These are phyloP conservation scores for Globisporangium camurandrum DNA, from an alignment of 352 stramenopile genomes.

Conservation along the genomic window DNA sequence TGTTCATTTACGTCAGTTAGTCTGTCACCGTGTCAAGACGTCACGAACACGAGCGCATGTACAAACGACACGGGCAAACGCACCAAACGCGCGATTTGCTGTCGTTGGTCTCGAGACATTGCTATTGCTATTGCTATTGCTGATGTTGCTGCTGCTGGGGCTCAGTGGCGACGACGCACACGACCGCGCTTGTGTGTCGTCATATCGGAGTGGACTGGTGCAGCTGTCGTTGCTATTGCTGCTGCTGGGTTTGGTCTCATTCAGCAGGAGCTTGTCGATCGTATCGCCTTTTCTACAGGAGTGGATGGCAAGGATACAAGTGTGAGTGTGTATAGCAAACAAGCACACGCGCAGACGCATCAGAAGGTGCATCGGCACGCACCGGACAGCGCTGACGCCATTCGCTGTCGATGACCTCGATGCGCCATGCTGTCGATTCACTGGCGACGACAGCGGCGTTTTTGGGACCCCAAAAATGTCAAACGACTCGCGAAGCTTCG, in stretches of 20 bases:
- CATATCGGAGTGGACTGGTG: background rate
- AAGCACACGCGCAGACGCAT: background rate
- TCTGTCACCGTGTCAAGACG: too few species aligned
- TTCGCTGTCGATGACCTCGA: constrained; percentile 11
- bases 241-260: too few species aligned
- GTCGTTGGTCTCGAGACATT: too few species aligned
- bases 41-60: too few species aligned
- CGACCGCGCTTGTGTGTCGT: background rate
- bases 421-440: too few species aligned
- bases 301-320: too few species aligned
- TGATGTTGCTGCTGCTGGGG: too few species aligned
- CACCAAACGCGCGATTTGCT: constrained; percentile 1
- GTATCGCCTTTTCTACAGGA: constrained; percentile 21
- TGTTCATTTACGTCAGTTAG: too few species aligned
- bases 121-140: too few species aligned
- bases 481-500: constrained; percentile 34
- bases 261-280: constrained; percentile 52
- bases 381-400: background rate
- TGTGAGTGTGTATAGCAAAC: background rate
- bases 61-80: too few species aligned
- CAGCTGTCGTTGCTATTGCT: constrained; percentile 8
- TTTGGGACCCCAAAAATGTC: constrained; percentile 66
- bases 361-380: background rate
- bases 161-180: constrained; percentile 2
- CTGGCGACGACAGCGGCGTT: too few species aligned